Percentiles rank a stretch among this genome's conserved stretches.
Evolutionary conservation across 1,284 basidiomycete genomes (phyloP).

Genomic region (Ganoderma lucidum): DNA sequence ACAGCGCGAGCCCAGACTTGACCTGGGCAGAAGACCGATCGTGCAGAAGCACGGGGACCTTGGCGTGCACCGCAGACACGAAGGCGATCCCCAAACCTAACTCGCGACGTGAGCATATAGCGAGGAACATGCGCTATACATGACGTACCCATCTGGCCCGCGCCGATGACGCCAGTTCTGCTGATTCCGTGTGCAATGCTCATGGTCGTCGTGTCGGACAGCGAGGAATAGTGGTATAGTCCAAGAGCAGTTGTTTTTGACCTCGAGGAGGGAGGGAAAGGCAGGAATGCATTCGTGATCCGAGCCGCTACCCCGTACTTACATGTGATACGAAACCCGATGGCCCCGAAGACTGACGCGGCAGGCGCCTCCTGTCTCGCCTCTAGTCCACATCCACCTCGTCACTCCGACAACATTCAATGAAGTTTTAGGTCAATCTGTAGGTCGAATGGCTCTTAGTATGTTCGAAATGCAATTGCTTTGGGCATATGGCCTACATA

Average conservation of each 20-base stretch:
- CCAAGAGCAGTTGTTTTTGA: neutral
- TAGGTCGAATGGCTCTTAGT: neutral
- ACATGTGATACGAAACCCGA: neutral
- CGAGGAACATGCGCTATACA: neutral
- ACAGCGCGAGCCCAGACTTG: conserved; percentile 72
- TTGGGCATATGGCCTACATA: neutral
- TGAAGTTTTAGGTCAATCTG: too few species aligned
- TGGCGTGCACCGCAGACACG: conserved; percentile 82
- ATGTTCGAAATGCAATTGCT: neutral
- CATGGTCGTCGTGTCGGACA: conserved; percentile 42
- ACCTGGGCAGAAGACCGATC: conserved; percentile 71
- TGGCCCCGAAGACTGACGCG: neutral
- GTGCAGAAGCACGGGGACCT: conserved; percentile 78
- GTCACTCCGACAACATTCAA: too few species aligned
- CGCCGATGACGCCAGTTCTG: conserved; percentile 75
- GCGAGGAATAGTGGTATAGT: neutral
- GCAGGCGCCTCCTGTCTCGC: neutral
- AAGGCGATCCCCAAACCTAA: conserved; percentile 83
- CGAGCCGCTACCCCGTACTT: neutral
- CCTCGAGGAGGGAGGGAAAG: neutral
- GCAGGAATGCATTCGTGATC: neutral
- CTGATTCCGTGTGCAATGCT: conserved; percentile 72
- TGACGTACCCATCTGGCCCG: conserved; percentile 82
- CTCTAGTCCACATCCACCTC: neutral
- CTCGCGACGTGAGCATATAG: neutral